A percentile compares a stretch with the other conserved stretches of the same genome.
These are phyloP conservation scores for bread wheat (Triticum aestivum) DNA, from an alignment of 176 grass and related monocot genomes.

Conservation along the genomic window DNA sequence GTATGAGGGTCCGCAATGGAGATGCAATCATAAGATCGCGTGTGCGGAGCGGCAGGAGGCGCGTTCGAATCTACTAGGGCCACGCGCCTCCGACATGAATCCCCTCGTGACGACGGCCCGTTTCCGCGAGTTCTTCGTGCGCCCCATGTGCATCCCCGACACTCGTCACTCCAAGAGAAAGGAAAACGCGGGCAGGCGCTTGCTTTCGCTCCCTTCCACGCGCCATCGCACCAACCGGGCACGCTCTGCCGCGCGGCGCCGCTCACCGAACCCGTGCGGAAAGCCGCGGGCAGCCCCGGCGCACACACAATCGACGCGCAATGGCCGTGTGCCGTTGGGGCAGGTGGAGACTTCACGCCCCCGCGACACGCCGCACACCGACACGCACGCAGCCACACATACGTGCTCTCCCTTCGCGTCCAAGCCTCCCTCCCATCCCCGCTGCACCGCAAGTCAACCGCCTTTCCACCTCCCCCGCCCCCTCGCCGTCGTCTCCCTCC, in stretches of 20 bases:
- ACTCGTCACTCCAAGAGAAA: neutral
- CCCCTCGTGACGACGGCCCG: neutral
- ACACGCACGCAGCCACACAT: neutral
- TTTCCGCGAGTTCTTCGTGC: neutral
- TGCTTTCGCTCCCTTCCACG: neutral
- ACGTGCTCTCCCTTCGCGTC: neutral
- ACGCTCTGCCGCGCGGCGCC: conserved; percentile 2
- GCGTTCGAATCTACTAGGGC: neutral
- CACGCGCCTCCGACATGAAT: neutral
- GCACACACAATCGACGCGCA: neutral
- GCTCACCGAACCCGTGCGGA: neutral
- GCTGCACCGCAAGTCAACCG: conserved; percentile 4
- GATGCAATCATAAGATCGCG: no score
- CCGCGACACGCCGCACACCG: conserved; percentile 29
- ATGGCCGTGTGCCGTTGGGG: conserved; percentile 24
- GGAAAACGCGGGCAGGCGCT: neutral
- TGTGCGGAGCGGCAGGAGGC: neutral
- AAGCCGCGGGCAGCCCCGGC: neutral
- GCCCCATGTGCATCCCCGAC: conserved; percentile 1
- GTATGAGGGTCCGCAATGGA: no score
- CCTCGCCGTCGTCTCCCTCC: neutral
- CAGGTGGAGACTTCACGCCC: conserved; percentile 45
- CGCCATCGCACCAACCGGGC: conserved; percentile 31
- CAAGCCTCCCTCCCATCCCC: conserved; percentile 3
- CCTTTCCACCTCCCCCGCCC: conserved; percentile 18